A percentile compares a stretch with the other conserved stretches of the same genome.
Conservation (phyloP, 2,329 filamentous ascomycete species). For the Talaromyces atroroseus region DNA sequence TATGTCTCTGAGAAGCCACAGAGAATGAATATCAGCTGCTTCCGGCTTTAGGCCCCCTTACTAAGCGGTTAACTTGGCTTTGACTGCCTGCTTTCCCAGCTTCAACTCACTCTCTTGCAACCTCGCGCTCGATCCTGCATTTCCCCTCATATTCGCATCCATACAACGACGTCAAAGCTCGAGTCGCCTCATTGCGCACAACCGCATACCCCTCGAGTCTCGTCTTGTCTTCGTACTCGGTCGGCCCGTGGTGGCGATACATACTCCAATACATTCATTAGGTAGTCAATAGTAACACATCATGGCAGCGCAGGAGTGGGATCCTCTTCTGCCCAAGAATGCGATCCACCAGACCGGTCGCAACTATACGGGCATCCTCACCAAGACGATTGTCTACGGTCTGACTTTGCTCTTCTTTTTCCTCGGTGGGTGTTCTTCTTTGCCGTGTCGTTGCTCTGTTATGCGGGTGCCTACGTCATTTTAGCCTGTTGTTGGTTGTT, state of each 20-base stretch:
- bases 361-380: conserved; percentile 45
- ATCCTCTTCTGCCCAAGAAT: conserved; percentile 7
- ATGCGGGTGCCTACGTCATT: conserved; percentile 6
- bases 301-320: conserved; percentile 13
- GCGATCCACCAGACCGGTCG: conserved; percentile 9
- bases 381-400: conserved; percentile 45
- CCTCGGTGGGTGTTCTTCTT: conserved; percentile 29
- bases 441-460: neutral
- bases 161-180: neutral
- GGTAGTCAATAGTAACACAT: neutral
- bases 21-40: neutral
- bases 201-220: neutral
- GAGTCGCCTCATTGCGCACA: neutral
- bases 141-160: neutral
- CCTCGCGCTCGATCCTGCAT: no score
- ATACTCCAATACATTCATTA: no score
- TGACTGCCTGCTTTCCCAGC: no score
- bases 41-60: neutral
- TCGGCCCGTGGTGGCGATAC: conserved; percentile 2
- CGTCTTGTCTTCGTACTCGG: neutral
- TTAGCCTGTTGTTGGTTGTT: neutral
- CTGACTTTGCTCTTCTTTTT: conserved; percentile 41
- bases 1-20: no score
- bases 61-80: no score
- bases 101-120: no score